Conservation (phyloP, 2,329 filamentous ascomycete genomes). For the Meredithiella fracta region DNA sequence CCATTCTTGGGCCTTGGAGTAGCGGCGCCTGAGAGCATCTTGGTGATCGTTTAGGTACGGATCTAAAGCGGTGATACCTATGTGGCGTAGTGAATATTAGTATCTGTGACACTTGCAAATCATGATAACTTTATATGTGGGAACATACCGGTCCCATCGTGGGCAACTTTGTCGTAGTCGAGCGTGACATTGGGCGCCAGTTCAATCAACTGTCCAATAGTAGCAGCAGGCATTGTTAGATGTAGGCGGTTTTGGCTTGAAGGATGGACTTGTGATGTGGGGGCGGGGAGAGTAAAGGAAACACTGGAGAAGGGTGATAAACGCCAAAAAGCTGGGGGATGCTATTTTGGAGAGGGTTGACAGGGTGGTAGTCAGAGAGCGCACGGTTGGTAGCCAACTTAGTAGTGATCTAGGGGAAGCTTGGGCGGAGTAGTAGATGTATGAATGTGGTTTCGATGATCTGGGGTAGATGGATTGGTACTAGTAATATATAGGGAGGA, state of each 20-base stretch:
- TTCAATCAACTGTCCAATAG: slow-evolving; percentile 10
- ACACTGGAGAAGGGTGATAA: not conserved
- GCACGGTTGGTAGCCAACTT: not conserved
- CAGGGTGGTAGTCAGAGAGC: not conserved
- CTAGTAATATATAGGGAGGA: not conserved
- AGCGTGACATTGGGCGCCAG: slow-evolving; percentile 14
- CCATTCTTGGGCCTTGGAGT: slow-evolving; percentile 68
- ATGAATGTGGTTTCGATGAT: too few species aligned
- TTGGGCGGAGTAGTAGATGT: not conserved
- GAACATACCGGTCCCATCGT: slow-evolving; percentile 53
- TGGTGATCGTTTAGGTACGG: slow-evolving; percentile 79
- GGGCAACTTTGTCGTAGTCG: slow-evolving; percentile 26
- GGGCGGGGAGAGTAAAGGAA: slow-evolving; percentile 8
- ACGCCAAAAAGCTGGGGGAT: not conserved
- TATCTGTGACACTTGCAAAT: not conserved
- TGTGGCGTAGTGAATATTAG: not conserved
- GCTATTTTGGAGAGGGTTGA: not conserved
- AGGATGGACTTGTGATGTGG: slow-evolving; percentile 2
- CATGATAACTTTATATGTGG: slow-evolving; percentile 1
- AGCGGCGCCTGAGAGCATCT: slow-evolving; percentile 59
- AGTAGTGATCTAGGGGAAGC: not conserved
- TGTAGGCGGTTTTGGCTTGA: not conserved
- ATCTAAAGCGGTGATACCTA: slow-evolving; percentile 76
- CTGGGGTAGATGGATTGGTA: not conserved
- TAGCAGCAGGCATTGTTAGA: slow-evolving; percentile 11